Evolutionary conservation across 495 filamentous ascomycete genomes (phyloP).

Genomic region (Cladorrhinum samala): DNA sequence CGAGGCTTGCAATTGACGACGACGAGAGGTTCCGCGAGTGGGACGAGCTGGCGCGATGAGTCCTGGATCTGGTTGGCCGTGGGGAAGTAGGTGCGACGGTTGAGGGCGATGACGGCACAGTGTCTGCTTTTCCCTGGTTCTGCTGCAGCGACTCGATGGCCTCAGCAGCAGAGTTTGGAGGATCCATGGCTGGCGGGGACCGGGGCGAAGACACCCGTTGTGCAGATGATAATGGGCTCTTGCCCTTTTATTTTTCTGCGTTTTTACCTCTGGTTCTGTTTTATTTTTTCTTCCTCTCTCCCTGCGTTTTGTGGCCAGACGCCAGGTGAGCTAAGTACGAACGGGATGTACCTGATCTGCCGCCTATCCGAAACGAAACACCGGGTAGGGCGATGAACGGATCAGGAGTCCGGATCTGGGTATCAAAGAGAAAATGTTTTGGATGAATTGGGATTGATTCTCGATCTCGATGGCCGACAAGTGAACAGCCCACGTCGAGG

Average conservation of each 20-base stretch:
- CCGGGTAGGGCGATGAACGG: too few species aligned
- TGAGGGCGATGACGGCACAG: constrained; percentile 2
- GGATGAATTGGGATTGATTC: too few species aligned
- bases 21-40: constrained; percentile 21
- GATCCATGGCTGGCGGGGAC: neutral
- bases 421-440: too few species aligned
- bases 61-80: constrained; percentile 4
- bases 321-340: too few species aligned
- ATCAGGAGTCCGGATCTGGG: too few species aligned
- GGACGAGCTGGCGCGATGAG: constrained; percentile 9
- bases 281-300: too few species aligned
- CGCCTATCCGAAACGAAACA: too few species aligned
- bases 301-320: too few species aligned
- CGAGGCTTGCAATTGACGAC: constrained; percentile 19
- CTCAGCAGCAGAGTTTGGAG: neutral
- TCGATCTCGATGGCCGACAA: too few species aligned
- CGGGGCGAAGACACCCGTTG: neutral
- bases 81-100: constrained; percentile 1
- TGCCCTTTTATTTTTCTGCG: neutral
- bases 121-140: neutral
- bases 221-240: neutral
- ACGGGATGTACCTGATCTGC: neutral
- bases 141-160: neutral
- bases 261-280: neutral
- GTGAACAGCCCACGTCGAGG: too few species aligned